Conservation (phyloP, 169 alveolate species). For the Babesia gibsoni region DNA sequence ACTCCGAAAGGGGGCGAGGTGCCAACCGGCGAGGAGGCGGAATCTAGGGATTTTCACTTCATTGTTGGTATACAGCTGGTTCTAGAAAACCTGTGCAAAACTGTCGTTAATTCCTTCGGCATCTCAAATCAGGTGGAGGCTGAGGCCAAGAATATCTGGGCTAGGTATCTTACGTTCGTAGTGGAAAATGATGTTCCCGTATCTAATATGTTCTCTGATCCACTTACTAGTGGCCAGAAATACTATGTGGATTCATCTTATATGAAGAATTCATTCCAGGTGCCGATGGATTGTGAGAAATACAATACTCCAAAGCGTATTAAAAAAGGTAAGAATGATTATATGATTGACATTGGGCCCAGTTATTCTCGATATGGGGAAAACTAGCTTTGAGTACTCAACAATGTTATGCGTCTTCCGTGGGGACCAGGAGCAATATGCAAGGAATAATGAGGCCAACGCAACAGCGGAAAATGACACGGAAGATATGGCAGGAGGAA, state of each 20-base stretch:
- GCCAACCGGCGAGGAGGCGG: background rate
- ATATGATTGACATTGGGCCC: background rate
- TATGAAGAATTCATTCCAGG: conserved; percentile 22
- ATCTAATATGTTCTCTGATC: conserved; percentile 40
- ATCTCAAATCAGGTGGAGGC: conserved; percentile 39
- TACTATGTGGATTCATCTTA: conserved; percentile 19
- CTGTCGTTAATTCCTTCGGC: conserved; percentile 26
- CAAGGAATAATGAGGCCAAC: background rate
- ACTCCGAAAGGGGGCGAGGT: background rate
- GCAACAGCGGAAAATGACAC: background rate
- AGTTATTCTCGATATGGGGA: conserved; percentile 42
- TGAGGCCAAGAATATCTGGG: conserved; percentile 53
- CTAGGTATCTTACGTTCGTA: background rate
- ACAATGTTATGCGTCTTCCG: conserved; percentile 10
- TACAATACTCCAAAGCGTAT: conserved; percentile 1
- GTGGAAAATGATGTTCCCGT: conserved; percentile 41
- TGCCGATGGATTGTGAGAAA: conserved; percentile 5
- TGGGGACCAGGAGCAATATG: background rate
- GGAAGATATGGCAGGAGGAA: background rate
- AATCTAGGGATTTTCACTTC: conserved; percentile 19
- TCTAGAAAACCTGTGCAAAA: conserved; percentile 36
- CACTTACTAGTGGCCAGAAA: conserved; percentile 19
- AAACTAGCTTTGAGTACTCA: conserved; percentile 46
- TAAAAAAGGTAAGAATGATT: conserved; percentile 11
- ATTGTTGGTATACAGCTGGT: conserved; percentile 47